Evolutionary conservation across 352 stramenopile species (phyloP).

Genomic region (Phytophthora crassamura): DNA sequence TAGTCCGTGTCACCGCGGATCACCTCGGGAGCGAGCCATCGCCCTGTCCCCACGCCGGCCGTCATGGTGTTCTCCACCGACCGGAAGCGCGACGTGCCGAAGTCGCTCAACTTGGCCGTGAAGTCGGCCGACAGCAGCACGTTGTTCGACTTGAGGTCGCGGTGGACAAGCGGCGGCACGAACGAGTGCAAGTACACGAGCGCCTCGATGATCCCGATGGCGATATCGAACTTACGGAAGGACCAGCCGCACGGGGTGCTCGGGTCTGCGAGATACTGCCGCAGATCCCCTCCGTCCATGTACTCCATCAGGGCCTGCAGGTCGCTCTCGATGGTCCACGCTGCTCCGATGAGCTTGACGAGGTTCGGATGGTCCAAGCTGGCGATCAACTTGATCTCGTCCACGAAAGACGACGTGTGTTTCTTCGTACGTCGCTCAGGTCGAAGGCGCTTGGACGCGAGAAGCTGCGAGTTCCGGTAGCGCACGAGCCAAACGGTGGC

Average conservation of each 20-base stretch:
- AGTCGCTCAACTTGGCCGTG: slow-evolving; percentile 39
- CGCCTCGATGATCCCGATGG: slow-evolving; percentile 44
- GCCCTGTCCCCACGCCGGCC: slow-evolving; percentile 56
- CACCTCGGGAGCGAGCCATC: slow-evolving; percentile 65
- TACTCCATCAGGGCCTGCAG: slow-evolving; percentile 49
- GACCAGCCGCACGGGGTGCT: slow-evolving; percentile 22
- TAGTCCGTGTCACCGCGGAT: slow-evolving; percentile 53
- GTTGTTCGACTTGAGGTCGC: slow-evolving; percentile 65
- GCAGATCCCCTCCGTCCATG: slow-evolving; percentile 49
- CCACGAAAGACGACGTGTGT: slow-evolving; percentile 44
- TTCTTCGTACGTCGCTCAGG: slow-evolving; percentile 31
- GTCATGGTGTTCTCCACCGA: slow-evolving; percentile 46
- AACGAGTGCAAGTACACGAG: slow-evolving; percentile 53
- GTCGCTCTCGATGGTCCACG: slow-evolving; percentile 50
- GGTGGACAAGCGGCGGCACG: slow-evolving; percentile 48
- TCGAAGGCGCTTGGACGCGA: slow-evolving; percentile 40
- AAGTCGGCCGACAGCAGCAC: slow-evolving; percentile 45
- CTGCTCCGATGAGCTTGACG: slow-evolving; percentile 46
- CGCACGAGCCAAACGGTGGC: slow-evolving; percentile 38
- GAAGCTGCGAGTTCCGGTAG: slow-evolving; percentile 32
- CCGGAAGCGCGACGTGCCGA: slow-evolving; percentile 33
- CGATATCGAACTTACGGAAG: slow-evolving; percentile 39
- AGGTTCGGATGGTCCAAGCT: slow-evolving; percentile 54
- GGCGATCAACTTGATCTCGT: slow-evolving; percentile 55
- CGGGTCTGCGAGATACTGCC: slow-evolving; percentile 26